Percentiles rank a stretch among this genome's conserved stretches.
These are phyloP conservation scores for Akanthomyces muscarius DNA, from an alignment of 2,329 filamentous ascomycete genomes.

Conservation along the genomic window DNA sequence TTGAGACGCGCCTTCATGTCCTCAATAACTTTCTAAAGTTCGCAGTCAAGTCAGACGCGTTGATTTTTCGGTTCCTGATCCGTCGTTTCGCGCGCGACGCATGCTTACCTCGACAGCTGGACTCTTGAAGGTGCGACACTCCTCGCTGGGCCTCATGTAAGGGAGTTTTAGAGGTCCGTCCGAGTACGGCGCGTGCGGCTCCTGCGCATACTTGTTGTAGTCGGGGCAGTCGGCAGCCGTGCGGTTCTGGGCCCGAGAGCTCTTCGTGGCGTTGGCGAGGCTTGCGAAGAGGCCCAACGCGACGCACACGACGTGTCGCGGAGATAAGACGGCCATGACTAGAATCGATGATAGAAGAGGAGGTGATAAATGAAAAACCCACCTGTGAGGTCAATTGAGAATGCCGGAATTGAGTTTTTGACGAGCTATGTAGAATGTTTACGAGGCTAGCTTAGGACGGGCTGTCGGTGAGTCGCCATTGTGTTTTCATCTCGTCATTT, in stretches of 20 bases:
- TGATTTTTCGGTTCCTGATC: not conserved
- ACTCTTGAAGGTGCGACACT: slow-evolving; percentile 28
- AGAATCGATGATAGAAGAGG: not conserved
- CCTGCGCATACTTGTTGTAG: slow-evolving; percentile 23
- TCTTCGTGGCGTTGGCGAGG: not conserved
- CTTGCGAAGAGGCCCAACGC: not conserved
- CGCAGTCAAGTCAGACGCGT: not conserved
- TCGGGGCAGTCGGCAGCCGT: slow-evolving; percentile 25
- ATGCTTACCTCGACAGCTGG: slow-evolving; percentile 25
- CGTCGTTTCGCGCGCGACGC: not conserved
- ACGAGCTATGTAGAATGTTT: not conserved
- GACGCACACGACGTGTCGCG: slow-evolving; percentile 5
- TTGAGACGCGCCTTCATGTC: slow-evolving; percentile 38
- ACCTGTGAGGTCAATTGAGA: not conserved
- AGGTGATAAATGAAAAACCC: no score
- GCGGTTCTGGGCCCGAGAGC: slow-evolving; percentile 16
- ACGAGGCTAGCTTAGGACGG: not conserved
- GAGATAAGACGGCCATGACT: not conserved
- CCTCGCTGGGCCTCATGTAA: slow-evolving; percentile 26
- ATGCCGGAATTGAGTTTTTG: not conserved
- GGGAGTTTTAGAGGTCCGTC: slow-evolving; percentile 23
- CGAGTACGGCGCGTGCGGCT: slow-evolving; percentile 24
- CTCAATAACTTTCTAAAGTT: slow-evolving; percentile 24
- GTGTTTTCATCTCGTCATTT: slow-evolving; percentile 2
- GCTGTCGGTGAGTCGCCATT: not conserved